These are phyloP conservation scores for Emmonsiellopsis sp. DNA, from an alignment of 2,329 filamentous ascomycete genomes.

Conservation along the genomic window DNA sequence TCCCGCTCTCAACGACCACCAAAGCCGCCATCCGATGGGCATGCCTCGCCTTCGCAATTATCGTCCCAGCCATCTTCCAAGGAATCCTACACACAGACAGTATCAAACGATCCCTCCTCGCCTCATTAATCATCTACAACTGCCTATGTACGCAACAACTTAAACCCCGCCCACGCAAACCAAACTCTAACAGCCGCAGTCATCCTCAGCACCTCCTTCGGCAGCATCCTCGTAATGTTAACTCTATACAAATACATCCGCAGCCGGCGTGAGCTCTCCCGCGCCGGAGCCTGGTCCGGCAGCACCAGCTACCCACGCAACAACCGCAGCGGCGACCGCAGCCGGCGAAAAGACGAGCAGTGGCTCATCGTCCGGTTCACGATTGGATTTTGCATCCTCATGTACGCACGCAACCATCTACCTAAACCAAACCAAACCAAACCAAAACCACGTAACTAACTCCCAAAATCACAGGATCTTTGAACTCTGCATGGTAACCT, in stretches of 20 bases:
- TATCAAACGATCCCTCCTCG: neutral
- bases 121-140: neutral
- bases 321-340: neutral
- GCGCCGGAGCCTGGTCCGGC: neutral
- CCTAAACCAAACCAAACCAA: neutral
- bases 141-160: neutral
- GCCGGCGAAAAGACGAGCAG: neutral
- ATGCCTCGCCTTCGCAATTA: neutral
- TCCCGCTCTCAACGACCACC: neutral
- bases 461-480: too few relatives aligned
- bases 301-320: neutral
- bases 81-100: neutral
- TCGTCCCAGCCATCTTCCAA: neutral
- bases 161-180: neutral
- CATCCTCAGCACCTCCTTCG: neutral
- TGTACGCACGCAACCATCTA: neutral
- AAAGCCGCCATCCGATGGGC: neutral
- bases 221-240: neutral
- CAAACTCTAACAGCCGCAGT: neutral
- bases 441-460: too few relatives aligned
- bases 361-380: neutral
- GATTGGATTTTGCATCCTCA: neutral
- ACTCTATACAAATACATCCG: neutral
- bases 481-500: neutral
- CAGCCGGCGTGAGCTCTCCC: neutral